Conservation (phyloP, 2,329 filamentous ascomycete species). For the Ramularia endophylla region DNA sequence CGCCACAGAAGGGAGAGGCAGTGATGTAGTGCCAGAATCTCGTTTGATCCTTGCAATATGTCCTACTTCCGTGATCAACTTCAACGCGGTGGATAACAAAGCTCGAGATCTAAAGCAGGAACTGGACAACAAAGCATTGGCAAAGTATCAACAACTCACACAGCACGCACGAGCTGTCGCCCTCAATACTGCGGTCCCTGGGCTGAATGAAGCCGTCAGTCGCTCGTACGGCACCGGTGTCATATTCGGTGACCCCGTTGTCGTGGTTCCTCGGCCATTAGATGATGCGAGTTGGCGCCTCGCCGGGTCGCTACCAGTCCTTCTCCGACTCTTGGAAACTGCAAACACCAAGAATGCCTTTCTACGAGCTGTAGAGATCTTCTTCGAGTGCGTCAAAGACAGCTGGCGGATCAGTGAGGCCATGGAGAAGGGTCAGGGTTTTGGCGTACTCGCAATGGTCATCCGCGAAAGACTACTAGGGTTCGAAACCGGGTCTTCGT, state of each 20-base stretch:
- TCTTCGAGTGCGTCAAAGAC: constrained; percentile 78
- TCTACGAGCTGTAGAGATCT: constrained; percentile 70
- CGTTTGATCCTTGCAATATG: constrained; percentile 79
- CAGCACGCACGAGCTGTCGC: constrained; percentile 71
- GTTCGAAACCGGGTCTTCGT: constrained; percentile 26
- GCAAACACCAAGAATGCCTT: constrained; percentile 65
- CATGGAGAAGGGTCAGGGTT: constrained; percentile 94
- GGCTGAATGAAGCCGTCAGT: constrained; percentile 81
- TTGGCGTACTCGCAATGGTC: constrained; percentile 77
- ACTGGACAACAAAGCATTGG: constrained; percentile 45
- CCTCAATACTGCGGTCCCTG: constrained; percentile 81
- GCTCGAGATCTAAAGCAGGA: constrained; percentile 12
- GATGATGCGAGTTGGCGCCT: constrained; percentile 92
- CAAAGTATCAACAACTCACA: constrained; percentile 57
- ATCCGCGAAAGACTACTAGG: constrained; percentile 74
- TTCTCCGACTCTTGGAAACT: constrained; percentile 76
- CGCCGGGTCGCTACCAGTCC: constrained; percentile 82
- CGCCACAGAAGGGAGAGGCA: constrained; percentile 80
- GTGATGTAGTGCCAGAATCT: constrained; percentile 71
- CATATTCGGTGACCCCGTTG: constrained; percentile 74
- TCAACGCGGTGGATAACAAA: constrained; percentile 45
- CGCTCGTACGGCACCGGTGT: constrained; percentile 74
- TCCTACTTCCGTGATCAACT: constrained; percentile 71
- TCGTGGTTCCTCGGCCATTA: constrained; percentile 73
- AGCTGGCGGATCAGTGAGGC: constrained; percentile 98